Evolutionary conservation across 2,329 filamentous ascomycete genomes (phyloP).

Genomic region (Botryosphaeria agaves): DNA sequence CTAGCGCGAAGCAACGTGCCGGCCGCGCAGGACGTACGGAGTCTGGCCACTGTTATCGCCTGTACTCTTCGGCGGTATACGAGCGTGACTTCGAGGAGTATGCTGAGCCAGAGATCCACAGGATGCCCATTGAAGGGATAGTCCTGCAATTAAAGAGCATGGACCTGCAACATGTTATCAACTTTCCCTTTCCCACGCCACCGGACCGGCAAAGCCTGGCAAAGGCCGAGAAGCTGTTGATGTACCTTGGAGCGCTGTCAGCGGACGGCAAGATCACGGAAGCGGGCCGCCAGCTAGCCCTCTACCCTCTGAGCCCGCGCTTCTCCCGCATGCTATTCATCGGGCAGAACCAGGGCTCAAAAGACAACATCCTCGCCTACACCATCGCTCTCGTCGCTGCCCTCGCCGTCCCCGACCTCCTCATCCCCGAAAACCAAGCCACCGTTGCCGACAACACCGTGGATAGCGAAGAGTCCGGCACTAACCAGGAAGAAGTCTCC

Average conservation of each 20-base stretch:
- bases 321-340: slow-evolving; percentile 87
- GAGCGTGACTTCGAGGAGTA: slow-evolving; percentile 79
- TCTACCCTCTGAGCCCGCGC: slow-evolving; percentile 78
- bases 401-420: slow-evolving; percentile 75
- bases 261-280: slow-evolving; percentile 60
- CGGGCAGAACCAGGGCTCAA: slow-evolving; percentile 62
- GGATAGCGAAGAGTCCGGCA: too few relatives aligned
- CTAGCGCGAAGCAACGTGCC: slow-evolving; percentile 76
- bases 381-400: slow-evolving; percentile 79
- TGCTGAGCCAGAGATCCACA: slow-evolving; percentile 70
- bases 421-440: slow-evolving; percentile 65
- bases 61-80: slow-evolving; percentile 90
- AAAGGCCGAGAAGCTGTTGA: slow-evolving; percentile 72
- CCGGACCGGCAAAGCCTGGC: slow-evolving; percentile 60
- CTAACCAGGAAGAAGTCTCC: slow-evolving; percentile 34
- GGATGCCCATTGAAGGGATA: slow-evolving; percentile 78
- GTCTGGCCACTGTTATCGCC: slow-evolving; percentile 83
- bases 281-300: slow-evolving; percentile 64
- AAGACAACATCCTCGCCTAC: slow-evolving; percentile 63
- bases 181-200: slow-evolving; percentile 91
- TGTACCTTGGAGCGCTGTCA: slow-evolving; percentile 62
- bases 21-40: slow-evolving; percentile 92
- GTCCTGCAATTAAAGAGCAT: slow-evolving; percentile 91
- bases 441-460: slow-evolving; percentile 55
- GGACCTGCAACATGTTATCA: slow-evolving; percentile 75